phyloP scores from a whole-genome alignment of 129 eudicot species.

The Helianthus annuus region HanXRQr2.0-SUNRISE NC_035443.2:58422349-58422848 shows the following conservation, averaged over 20 bases:
- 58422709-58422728: not conserved
- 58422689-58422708: not conserved
- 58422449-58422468: too few species aligned
- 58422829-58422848: too few species aligned
- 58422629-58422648: not conserved
- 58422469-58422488: too few species aligned
- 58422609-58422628: not conserved
- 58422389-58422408: too few species aligned
- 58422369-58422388: too few species aligned
- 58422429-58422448: too few species aligned
- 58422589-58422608: not conserved
- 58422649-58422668: conserved; percentile 4
- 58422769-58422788: too few species aligned
- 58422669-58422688: not conserved
- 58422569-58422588: not conserved
- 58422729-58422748: not conserved
- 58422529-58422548: not conserved
- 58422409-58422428: too few species aligned
- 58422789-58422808: not conserved
- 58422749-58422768: not conserved
- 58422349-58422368: not conserved
- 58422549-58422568: not conserved
- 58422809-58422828: too few species aligned
- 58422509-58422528: not conserved
- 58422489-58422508: not conserved